Percentiles rank a stretch among this genome's conserved stretches.
phyloP scores from a whole-genome alignment of 2,329 filamentous ascomycete species.

The Pseudocercospora ulei region DNA sequence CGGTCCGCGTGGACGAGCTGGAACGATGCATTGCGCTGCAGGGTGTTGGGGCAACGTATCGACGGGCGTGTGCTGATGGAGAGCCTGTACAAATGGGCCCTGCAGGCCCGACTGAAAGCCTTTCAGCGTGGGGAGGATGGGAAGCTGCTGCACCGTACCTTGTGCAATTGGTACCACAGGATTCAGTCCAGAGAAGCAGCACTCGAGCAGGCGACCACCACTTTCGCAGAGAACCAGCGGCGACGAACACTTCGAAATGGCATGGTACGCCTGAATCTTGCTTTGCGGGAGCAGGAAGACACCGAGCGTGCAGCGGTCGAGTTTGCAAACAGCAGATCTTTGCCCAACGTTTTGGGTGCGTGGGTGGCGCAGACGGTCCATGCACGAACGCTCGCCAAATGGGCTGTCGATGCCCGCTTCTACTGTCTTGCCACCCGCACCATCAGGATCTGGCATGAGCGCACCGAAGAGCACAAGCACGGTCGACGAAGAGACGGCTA shows the following conservation, averaged over 20 bases:
- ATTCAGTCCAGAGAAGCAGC: slow-evolving; percentile 13
- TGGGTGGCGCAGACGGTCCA: slow-evolving; percentile 37
- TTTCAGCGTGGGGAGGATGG: slow-evolving; percentile 34
- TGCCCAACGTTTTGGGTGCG: slow-evolving; percentile 34
- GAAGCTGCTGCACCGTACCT: slow-evolving; percentile 21
- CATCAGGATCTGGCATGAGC: slow-evolving; percentile 45
- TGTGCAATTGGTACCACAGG: slow-evolving; percentile 19
- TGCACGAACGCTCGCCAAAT: slow-evolving; percentile 42
- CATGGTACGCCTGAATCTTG: slow-evolving; percentile 29
- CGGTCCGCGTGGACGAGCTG: slow-evolving; percentile 52
- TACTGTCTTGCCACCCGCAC: slow-evolving; percentile 46
- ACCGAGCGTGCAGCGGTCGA: slow-evolving; percentile 36
- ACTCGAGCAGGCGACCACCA: slow-evolving; percentile 19
- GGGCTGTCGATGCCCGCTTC: slow-evolving; percentile 48
- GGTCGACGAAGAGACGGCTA: slow-evolving; percentile 49
- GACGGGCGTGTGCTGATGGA: slow-evolving; percentile 49
- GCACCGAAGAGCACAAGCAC: slow-evolving; percentile 44
- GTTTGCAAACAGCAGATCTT: slow-evolving; percentile 37
- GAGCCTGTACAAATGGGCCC: slow-evolving; percentile 52
- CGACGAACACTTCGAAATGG: slow-evolving; percentile 25
- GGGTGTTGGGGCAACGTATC: slow-evolving; percentile 45
- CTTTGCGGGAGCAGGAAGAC: slow-evolving; percentile 30
- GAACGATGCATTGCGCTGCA: slow-evolving; percentile 52
- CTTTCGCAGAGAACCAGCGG: slow-evolving; percentile 27
- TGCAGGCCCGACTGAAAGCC: slow-evolving; percentile 41